Conservation (phyloP, 2,329 filamentous ascomycete species). For the Pseudogymnoascus sp. region DNA sequence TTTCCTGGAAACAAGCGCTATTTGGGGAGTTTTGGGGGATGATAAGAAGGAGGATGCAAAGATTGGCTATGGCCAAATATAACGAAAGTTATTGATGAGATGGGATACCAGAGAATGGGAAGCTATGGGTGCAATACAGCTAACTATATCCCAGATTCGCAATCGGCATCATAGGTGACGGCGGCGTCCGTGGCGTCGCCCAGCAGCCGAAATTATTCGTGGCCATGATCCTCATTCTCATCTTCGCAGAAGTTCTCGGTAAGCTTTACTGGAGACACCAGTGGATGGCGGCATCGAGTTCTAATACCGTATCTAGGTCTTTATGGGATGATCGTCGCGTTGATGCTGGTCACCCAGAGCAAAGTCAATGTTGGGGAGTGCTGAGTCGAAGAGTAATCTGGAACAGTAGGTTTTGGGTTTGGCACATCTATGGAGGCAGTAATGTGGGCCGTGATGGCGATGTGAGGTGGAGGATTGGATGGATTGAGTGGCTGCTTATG, state of each 20-base stretch:
- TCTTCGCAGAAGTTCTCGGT: conserved; percentile 78
- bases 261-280: conserved; percentile 17
- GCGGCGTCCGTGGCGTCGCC: conserved; percentile 75
- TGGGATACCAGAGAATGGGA: not conserved
- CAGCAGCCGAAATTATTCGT: conserved; percentile 60
- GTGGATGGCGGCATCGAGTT: not conserved
- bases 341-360: conserved; percentile 96
- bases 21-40: not conserved
- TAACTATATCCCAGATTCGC: conserved; percentile 46
- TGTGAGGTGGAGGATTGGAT: not conserved
- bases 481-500: not conserved
- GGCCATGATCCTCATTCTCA: conserved; percentile 72
- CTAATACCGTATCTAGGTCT: conserved; percentile 54
- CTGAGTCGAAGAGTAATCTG: not conserved
- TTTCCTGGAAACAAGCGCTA: not conserved
- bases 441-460: not conserved
- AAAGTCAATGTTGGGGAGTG: conserved; percentile 41
- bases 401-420: too few species aligned
- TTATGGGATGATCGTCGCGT: conserved; percentile 93
- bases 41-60: not conserved
- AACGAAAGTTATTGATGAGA: not conserved
- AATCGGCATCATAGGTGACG: conserved; percentile 79
- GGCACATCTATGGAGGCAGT: not conserved
- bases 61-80: not conserved
- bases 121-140: not conserved